Percentiles rank a stretch among this genome's conserved stretches.
Evolutionary conservation across 306 rosid genomes (phyloP).

Genomic region (Senna tora): DNA sequence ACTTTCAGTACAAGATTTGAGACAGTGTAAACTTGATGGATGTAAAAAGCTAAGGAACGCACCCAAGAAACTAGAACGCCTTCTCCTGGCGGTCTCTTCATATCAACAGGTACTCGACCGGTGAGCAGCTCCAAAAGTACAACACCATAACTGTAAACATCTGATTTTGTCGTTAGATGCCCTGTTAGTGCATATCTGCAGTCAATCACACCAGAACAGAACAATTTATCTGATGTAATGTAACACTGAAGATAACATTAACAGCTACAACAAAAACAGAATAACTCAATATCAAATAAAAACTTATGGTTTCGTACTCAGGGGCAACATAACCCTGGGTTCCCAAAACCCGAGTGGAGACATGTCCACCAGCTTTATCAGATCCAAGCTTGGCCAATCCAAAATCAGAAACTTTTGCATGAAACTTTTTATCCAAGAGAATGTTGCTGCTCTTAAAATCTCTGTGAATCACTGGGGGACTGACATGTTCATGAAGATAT

Average conservation of each 20-base stretch:
- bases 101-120: slow-evolving; percentile 92
- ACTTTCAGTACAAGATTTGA: not conserved
- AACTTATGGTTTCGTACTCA: slow-evolving; percentile 58
- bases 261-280: slow-evolving; percentile 3
- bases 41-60: slow-evolving; percentile 15
- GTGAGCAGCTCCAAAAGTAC: slow-evolving; percentile 96
- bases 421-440: slow-evolving; percentile 80
- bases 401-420: slow-evolving; percentile 96
- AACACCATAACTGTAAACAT: slow-evolving; percentile 93
- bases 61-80: slow-evolving; percentile 97
- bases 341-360: slow-evolving; percentile 94
- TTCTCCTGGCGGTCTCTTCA: slow-evolving; percentile 90
- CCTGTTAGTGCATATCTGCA: slow-evolving; percentile 97
- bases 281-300: slow-evolving; percentile 32
- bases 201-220: slow-evolving; percentile 27
- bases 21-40: not conserved
- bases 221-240: not conserved
- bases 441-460: slow-evolving; percentile 98
- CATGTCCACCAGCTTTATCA: slow-evolving; percentile 92
- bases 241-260: slow-evolving; percentile 6
- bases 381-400: slow-evolving; percentile 97
- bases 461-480: slow-evolving; percentile 94
- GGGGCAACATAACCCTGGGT: slow-evolving; percentile 98
- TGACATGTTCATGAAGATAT: slow-evolving; percentile 92
- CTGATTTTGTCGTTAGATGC: slow-evolving; percentile 96